A percentile compares a stretch with the other conserved stretches of the same genome.
Evolutionary conservation across 345 rosid genomes (phyloP).

Genomic region (Hibiscus mutabilis): DNA sequence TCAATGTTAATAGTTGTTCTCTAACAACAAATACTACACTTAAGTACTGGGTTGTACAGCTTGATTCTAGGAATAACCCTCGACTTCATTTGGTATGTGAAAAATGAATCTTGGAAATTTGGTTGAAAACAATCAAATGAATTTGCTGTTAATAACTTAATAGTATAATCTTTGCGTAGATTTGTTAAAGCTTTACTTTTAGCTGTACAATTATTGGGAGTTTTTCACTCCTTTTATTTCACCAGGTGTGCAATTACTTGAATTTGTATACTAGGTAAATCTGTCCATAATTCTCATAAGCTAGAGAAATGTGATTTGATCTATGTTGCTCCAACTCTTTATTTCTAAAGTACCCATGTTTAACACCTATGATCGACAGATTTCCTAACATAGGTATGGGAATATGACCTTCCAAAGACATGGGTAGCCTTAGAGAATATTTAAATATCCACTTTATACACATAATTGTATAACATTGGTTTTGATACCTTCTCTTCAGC

Average conservation of each 20-base stretch:
- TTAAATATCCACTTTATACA: background rate
- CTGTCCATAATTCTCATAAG: background rate
- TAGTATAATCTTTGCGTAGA: background rate
- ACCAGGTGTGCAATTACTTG: background rate
- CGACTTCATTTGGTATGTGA: background rate
- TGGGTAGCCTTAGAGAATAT: background rate
- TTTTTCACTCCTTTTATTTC: background rate
- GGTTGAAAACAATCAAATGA: background rate
- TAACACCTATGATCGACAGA: no score
- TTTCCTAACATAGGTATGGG: background rate
- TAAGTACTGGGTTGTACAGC: background rate
- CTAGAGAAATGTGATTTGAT: background rate
- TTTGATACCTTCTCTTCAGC: background rate
- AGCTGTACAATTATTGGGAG: background rate
- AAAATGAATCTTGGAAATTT: background rate
- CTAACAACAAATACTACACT: background rate
- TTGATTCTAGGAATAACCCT: background rate
- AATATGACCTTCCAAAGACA: background rate
- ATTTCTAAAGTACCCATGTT: background rate
- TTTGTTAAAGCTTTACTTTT: background rate
- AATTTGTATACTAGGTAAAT: background rate
- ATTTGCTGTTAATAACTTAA: background rate
- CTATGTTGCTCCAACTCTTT: background rate
- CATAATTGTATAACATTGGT: background rate
- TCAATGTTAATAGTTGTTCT: background rate